Conservation (phyloP, 1,284 basidiomycete genomes). For the Schizopora paradoxa region DNA sequence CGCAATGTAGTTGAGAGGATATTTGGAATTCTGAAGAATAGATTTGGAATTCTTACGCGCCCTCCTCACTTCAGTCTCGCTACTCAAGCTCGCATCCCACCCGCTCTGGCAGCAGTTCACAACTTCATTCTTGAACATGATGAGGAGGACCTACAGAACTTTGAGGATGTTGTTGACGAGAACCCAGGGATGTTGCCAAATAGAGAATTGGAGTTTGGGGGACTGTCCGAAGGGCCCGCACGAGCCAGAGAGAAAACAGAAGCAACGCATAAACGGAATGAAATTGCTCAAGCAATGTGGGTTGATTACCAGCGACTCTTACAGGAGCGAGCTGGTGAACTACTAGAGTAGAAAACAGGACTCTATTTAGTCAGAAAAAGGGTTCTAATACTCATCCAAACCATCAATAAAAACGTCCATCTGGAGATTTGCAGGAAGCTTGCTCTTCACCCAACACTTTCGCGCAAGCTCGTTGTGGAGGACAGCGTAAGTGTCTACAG, state of each 20-base stretch:
- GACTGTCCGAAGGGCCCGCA: background rate
- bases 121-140: slow-evolving; percentile 25
- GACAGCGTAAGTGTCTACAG: too few species aligned
- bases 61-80: slow-evolving; percentile 18
- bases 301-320: slow-evolving; percentile 1
- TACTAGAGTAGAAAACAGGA: too few species aligned
- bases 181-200: too few species aligned
- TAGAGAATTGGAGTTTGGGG: too few species aligned
- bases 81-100: slow-evolving; percentile 21
- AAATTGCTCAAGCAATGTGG: slow-evolving; percentile 31
- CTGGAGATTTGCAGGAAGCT: too few species aligned
- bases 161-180: background rate
- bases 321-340: too few species aligned
- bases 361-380: too few species aligned
- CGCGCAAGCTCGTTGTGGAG: too few species aligned
- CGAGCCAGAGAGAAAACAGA: slow-evolving; percentile 16
- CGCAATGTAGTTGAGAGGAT: slow-evolving; percentile 22
- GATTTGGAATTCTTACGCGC: slow-evolving; percentile 18
- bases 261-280: slow-evolving; percentile 23
- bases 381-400: too few species aligned
- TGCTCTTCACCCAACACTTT: too few species aligned
- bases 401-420: too few species aligned
- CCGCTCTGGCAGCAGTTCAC: slow-evolving; percentile 21
- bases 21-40: slow-evolving; percentile 21
- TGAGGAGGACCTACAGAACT: slow-evolving; percentile 15